Base-by-base conservation (phyloP, 2,329 filamentous ascomycete species). In the Emydomyces testavorans region DNA sequence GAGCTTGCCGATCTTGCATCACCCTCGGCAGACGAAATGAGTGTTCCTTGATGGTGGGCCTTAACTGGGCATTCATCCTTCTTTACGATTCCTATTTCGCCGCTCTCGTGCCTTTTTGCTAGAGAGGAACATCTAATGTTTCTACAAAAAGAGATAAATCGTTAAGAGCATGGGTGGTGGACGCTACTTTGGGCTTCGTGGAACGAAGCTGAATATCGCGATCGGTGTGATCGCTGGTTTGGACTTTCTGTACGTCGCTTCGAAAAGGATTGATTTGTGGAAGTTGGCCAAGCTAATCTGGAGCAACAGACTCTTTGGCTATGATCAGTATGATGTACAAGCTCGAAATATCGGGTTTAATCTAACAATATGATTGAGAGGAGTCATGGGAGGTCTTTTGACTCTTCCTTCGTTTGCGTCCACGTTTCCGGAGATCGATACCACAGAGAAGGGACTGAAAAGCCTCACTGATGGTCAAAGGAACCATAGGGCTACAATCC, bases 311-410 rank as follows among this genome's bases (percentile, higher is more conserved):
- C 64, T 72, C 8, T 74, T 78, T 53, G 76, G 76, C 37, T 78
- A 77, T 80, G 83, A 86, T 62, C 81, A 84, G 64, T 67, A 54
- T 49, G 53, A 24, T 4, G 21, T 41, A 13, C 0, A 37, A 20
- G 24, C 21, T 18, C 13, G 4, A 8, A 29, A 11, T 6, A 18
- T 15, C 20, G 28, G 16, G 31, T 18, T 24, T 21, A n/a, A 32
- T 31, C 6, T 42, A 44, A 44, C 20, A 21, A 28, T 18, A 7
- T 46, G 35, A 46, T 35, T 50, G 57, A 64, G 58, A 55, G 80
- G 83, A 59, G 81, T 86, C 7, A 87, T 85, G 73, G 83, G 81
- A 38, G 80, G 80, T 49, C 78, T 90, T 53, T 69, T 90, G 49
- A 85, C 82, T 2, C 74, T 89, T 57, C 66, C 73, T 16, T 72